Conservation (phyloP, 73 alveolate species). For the Symbiodinium pilosum region DNA sequence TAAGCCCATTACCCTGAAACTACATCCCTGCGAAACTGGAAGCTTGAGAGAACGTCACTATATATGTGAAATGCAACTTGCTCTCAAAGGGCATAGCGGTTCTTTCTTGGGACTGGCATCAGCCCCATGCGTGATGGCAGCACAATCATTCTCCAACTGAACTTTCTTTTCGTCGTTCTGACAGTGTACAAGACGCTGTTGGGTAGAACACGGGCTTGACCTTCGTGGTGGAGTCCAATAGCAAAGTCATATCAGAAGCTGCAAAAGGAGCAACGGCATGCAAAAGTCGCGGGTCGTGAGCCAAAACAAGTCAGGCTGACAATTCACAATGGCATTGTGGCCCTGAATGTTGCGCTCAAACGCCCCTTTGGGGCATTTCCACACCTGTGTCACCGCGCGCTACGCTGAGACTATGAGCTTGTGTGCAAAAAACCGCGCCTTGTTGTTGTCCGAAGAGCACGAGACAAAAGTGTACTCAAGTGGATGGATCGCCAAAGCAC, state of each 20-base stretch:
- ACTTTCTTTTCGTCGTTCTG: too few relatives aligned
- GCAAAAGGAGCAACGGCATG: too few relatives aligned
- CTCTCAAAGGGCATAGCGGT: not conserved
- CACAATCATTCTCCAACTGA: not conserved
- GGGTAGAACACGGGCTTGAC: too few relatives aligned
- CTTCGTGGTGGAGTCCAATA: too few relatives aligned
- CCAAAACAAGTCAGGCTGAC: not conserved
- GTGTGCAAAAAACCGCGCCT: conserved; percentile 98
- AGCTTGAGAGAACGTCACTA: too few relatives aligned
- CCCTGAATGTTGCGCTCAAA: conserved; percentile 98
- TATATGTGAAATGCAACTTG: not conserved
- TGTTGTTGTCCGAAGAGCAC: conserved; percentile 99
- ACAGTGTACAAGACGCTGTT: too few relatives aligned
- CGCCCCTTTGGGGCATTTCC: conserved; percentile 98
- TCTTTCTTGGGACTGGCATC: not conserved
- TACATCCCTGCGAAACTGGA: too few relatives aligned
- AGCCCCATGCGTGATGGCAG: not conserved
- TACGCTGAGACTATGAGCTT: not conserved
- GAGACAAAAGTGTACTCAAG: conserved; percentile 99
- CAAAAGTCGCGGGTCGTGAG: too few relatives aligned
- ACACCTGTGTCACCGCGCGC: conserved; percentile 70
- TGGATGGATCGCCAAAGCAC: conserved; percentile 98
- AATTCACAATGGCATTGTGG: conserved; percentile 98
- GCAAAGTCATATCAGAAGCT: too few relatives aligned
- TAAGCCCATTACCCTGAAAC: too few relatives aligned